Evolutionary conservation across 306 rosid genomes (phyloP), one percentile per base, ranked within the genome.

Genomic region (Vachellia collinsii): DNA sequence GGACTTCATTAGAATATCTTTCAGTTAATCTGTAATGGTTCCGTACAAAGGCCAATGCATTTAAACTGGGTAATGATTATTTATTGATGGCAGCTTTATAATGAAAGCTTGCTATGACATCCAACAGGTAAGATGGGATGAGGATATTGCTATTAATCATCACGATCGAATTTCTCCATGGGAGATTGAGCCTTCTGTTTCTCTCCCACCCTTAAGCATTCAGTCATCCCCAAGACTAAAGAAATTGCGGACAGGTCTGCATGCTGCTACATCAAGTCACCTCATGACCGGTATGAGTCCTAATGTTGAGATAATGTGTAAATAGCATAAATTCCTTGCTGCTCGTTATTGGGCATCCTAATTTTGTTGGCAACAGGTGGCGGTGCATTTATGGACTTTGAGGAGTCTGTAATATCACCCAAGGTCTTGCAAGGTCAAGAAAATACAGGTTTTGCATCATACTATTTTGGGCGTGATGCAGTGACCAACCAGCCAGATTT

Each of bases 371-470:
- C 82, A 62, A 81, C 88, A 83, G 97, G 95, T 79, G 87, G 92
- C 83, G 86, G 76, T 84, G 94, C 92, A 79, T 85, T 89, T 87
- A 77, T 90, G 95, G 97, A 91, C 97, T 94, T 87, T 78, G 94
- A 93, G 85, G 97, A 89, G 89, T 91, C 97, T 47, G 69, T 91
- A 78, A 93, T 92, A 88, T 90, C 97, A 88, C 88, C 99, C 88
- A 94, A 94, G 99, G 99, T 94, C 99, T 94, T 94, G 99, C 99
- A 94, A 94, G 99, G 99, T 94, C 99, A 94, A 94, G 99, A 94
- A 94, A 94, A 94, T 83, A 70, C 93, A 83, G 87, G 97, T 93
- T 88, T 91, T 82, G 77, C 87, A 88, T 89, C 97, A 84, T 90
- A 93, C 82, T 79, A 80, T 80, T 90, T 87, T 78, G 94, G 97